Evolutionary conservation across 2,329 filamentous ascomycete species (phyloP), one percentile per base, ranked within the genome.

Genomic region (Aspergillus intermedius): DNA sequence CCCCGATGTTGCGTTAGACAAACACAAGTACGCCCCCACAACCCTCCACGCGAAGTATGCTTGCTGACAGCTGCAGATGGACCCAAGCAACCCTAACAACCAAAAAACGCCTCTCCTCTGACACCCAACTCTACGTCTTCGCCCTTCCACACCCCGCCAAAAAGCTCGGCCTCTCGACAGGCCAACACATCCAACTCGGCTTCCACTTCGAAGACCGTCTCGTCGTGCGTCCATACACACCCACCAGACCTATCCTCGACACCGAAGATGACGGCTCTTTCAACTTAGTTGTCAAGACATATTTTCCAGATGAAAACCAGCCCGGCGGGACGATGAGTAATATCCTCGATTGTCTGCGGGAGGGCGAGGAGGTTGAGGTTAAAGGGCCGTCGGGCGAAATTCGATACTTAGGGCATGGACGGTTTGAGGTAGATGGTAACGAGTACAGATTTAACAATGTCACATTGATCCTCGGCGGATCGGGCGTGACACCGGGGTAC

Each of bases 311-410:
- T 34, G 51, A 64, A 0, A 61, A 63, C 2, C 74, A 78, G 53
- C 76, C 77, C 1, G 77, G 77, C 9, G 76, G 77, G n/a, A 76
- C 77, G 7, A 70, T 80, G 63, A 74, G 68, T 40, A 78, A 78
- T 49, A 73, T 79, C 45, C 70, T 80, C 2, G 74, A 79, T 58
- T 74, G 67, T 54, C 70, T 80, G 46, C 69, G 69, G 0, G 54
- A 74, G 1, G 72, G 74, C 19, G 73, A 77, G 53, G 69, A 75
- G 47, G 63, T 79, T 23, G 77, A 81, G 53, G 34, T 37, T 37
- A 73, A 72, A 10, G 77, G 77, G 0, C 77, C 77, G 0, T 72
- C 71, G 0, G 77, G 77, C n/a, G 73, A 77, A 34, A 77, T 80
- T 21, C 59, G 64, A 3, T 79, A 80, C 59, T 60, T 67, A 3